Evolutionary conservation across 1,139 yeast genomes (phyloP).

Genomic region (Scheffersomyces illinoinensis): DNA sequence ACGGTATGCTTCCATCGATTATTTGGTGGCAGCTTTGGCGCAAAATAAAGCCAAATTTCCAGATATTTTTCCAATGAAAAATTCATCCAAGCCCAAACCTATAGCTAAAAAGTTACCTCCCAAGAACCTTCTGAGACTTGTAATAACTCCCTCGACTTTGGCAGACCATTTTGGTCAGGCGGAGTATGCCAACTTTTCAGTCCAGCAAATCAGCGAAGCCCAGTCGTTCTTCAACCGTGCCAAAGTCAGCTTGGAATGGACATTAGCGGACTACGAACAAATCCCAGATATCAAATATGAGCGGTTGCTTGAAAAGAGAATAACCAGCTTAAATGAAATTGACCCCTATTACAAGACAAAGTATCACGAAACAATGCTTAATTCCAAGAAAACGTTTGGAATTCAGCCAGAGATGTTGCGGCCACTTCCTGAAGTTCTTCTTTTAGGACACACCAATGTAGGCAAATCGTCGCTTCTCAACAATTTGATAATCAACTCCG

Average conservation of each 20-base stretch:
- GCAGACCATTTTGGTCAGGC: conserved; percentile 22
- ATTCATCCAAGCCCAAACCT: conserved; percentile 2
- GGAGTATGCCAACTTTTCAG: conserved; percentile 14
- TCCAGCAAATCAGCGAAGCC: conserved; percentile 12
- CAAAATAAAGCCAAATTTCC: background rate
- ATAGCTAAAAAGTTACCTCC: conserved; percentile 1
- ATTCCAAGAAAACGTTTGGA: conserved; percentile 29
- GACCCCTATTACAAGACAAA: conserved; percentile 23
- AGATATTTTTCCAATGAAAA: background rate
- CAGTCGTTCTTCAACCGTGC: conserved; percentile 45
- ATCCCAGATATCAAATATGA: conserved; percentile 60
- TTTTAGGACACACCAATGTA: conserved; percentile 79
- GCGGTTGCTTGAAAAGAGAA: conserved; percentile 21
- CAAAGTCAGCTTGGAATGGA: conserved; percentile 57
- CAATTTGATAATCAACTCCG: conserved; percentile 39
- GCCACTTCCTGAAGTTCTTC: conserved; percentile 64
- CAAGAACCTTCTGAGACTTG: conserved; percentile 8
- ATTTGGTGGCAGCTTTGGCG: conserved; percentile 10
- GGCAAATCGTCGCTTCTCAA: conserved; percentile 82
- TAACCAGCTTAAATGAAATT: conserved; percentile 11
- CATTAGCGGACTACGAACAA: conserved; percentile 48
- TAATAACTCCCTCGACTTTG: conserved; percentile 28
- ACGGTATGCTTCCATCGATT: conserved; percentile 11
- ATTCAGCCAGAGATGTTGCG: conserved; percentile 27
- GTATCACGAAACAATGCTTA: conserved; percentile 16